phyloP scores from a whole-genome alignment of 441 rosid genomes.

The Raphanus hybrid region DNA sequence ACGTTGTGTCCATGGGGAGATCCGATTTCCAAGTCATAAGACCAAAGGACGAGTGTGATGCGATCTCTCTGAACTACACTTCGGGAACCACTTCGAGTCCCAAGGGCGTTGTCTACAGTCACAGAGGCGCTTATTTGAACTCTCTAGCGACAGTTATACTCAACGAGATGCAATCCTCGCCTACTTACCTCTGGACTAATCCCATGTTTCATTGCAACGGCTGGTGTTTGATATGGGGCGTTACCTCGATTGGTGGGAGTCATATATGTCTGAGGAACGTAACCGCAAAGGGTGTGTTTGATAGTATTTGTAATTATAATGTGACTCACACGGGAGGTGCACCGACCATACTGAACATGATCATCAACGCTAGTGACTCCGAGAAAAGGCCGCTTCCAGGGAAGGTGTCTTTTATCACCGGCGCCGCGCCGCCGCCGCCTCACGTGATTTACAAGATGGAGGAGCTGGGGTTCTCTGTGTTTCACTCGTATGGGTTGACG shows the following conservation, averaged over 20 bases:
- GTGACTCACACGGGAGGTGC: conserved; percentile 83
- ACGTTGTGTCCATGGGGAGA: conserved; percentile 50
- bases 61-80: conserved; percentile 73
- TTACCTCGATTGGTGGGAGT: conserved; percentile 70
- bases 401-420: conserved; percentile 60
- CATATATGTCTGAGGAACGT: conserved; percentile 66
- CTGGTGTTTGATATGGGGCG: conserved; percentile 74
- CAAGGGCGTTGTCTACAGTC: conserved; percentile 74
- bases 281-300: conserved; percentile 58
- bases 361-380: conserved; percentile 49
- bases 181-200: conserved; percentile 64
- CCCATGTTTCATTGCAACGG: conserved; percentile 93
- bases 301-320: conserved; percentile 48
- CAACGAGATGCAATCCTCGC: conserved; percentile 57
- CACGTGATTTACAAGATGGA: conserved; percentile 66
- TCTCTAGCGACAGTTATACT: conserved; percentile 58
- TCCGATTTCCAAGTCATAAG: conserved; percentile 49
- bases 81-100: conserved; percentile 84
- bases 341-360: conserved; percentile 73
- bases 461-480: conserved; percentile 60
- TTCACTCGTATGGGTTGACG: conserved; percentile 72
- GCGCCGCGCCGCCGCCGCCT: conserved; percentile 76
- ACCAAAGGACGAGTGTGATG: conserved; percentile 66
- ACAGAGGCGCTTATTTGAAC: conserved; percentile 79
- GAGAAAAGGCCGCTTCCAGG: conserved; percentile 55